Evolutionary conservation across 106 monocot species (phyloP).

Genomic region (Agapanthus africanus): DNA sequence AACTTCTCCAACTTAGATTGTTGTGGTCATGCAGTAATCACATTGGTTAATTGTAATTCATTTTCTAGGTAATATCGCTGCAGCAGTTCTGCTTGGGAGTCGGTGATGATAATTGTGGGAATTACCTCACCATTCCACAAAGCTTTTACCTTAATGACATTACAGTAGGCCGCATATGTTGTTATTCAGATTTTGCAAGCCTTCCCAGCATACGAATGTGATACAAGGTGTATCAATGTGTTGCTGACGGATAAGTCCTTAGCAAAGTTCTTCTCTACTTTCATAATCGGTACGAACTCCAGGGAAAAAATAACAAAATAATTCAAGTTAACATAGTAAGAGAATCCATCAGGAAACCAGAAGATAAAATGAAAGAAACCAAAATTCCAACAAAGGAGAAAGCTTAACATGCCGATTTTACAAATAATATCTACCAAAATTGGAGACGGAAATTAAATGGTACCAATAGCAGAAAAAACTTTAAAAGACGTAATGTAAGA

Average conservation of each 20-base stretch:
- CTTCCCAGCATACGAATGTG: neutral
- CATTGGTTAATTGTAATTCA: no score
- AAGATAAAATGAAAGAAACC: neutral
- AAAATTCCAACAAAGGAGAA: neutral
- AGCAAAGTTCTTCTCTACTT: neutral
- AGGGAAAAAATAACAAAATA: neutral
- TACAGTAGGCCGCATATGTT: neutral
- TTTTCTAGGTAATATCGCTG: neutral
- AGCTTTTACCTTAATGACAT: neutral
- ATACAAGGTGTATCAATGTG: neutral
- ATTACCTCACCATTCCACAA: neutral
- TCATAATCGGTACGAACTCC: neutral
- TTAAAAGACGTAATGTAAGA: neutral
- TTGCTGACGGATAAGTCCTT: neutral
- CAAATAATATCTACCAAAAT: neutral
- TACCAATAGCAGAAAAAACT: neutral
- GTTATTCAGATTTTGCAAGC: neutral
- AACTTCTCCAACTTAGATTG: neutral
- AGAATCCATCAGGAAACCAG: neutral
- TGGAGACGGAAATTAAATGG: neutral
- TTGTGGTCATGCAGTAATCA: neutral
- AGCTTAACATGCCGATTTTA: neutral
- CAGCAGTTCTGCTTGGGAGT: neutral
- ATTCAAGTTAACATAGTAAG: neutral
- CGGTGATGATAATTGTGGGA: neutral